Conservation (phyloP, 192 early-diverging fungal species). For the Mortierella claussenii region DNA sequence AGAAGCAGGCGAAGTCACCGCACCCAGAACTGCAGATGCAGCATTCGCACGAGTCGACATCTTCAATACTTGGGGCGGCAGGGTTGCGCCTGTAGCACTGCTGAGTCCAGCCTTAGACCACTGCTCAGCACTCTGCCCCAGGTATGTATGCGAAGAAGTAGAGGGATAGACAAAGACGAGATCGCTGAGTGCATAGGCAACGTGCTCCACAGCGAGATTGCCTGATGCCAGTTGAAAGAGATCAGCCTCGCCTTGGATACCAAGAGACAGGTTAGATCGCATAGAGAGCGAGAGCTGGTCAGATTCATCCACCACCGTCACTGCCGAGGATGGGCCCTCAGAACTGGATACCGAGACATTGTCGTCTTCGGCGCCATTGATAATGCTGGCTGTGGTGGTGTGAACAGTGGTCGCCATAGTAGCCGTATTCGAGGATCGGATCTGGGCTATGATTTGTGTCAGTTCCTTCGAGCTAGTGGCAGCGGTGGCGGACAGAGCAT, state of each 20-base stretch:
- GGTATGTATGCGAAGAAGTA: constrained; percentile 60
- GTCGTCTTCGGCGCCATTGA: constrained; percentile 21
- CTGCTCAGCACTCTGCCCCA: constrained; percentile 70
- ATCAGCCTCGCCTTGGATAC: constrained; percentile 25
- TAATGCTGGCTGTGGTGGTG: constrained; percentile 7
- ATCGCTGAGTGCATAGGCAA: constrained; percentile 84
- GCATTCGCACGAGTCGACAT: constrained; percentile 88
- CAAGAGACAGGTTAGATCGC: constrained; percentile 48
- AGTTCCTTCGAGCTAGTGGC: constrained; percentile 17
- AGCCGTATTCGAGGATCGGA: constrained; percentile 18
- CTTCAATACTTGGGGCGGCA: constrained; percentile 72
- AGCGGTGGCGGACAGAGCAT: constrained; percentile 15
- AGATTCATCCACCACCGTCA: constrained; percentile 42
- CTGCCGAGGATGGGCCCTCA: constrained; percentile 49
- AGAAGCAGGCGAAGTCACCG: constrained; percentile 57
- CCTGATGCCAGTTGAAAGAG: constrained; percentile 59
- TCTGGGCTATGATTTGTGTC: constrained; percentile 24
- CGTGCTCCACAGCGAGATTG: constrained; percentile 75
- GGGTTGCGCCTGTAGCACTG: constrained; percentile 71
- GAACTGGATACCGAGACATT: constrained; percentile 29
- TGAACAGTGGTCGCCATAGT: constrained; percentile 21
- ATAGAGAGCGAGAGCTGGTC: constrained; percentile 48
- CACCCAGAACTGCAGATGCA: constrained; percentile 80
- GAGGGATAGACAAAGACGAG: constrained; percentile 88
- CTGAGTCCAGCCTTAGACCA: constrained; percentile 73